A percentile compares a stretch with the other conserved stretches of the same genome.
Conservation (phyloP, 345 rosid genomes). For the Raphanus raphanistrum region DNA sequence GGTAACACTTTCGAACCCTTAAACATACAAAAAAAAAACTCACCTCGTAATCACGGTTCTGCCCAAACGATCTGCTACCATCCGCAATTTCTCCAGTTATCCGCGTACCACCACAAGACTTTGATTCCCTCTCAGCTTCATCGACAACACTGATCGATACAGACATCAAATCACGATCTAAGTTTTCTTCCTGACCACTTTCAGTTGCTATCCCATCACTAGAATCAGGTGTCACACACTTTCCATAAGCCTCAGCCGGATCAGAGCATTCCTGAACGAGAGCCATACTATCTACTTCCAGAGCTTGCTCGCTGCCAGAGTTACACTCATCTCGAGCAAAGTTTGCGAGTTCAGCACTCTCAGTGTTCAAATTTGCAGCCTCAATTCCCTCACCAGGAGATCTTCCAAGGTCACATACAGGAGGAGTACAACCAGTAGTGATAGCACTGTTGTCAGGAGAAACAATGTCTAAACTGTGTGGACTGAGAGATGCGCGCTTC, state of each 20-base stretch:
- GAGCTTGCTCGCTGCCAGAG: slow-evolving; percentile 30
- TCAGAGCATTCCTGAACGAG: slow-evolving; percentile 41
- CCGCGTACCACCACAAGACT: slow-evolving; percentile 41
- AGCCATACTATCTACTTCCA: slow-evolving; percentile 34
- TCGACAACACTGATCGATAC: slow-evolving; percentile 34
- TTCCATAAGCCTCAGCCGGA: slow-evolving; percentile 36
- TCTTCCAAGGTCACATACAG: slow-evolving; percentile 35
- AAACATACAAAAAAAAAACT: slow-evolving; percentile 43
- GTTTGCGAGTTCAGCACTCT: slow-evolving; percentile 22
- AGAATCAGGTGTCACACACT: slow-evolving; percentile 43
- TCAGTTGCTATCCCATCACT: slow-evolving; percentile 27
- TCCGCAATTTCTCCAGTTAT: slow-evolving; percentile 43
- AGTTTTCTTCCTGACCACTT: slow-evolving; percentile 27
- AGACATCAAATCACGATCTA: slow-evolving; percentile 36
- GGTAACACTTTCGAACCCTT: slow-evolving; percentile 38
- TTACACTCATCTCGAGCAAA: slow-evolving; percentile 24
- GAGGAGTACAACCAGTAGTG: slow-evolving; percentile 47
- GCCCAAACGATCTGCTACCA: slow-evolving; percentile 41
- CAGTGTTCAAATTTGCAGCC: slow-evolving; percentile 27
- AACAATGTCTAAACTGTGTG: slow-evolving; percentile 45
- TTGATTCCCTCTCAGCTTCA: slow-evolving; percentile 48
- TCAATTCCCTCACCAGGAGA: slow-evolving; percentile 35
- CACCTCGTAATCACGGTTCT: slow-evolving; percentile 52
- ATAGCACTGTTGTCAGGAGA: slow-evolving; percentile 47
- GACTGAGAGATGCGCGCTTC: slow-evolving; percentile 53